phyloP scores from a whole-genome alignment of 140 eudicot genomes.

The Senecio squalidus region DNA sequence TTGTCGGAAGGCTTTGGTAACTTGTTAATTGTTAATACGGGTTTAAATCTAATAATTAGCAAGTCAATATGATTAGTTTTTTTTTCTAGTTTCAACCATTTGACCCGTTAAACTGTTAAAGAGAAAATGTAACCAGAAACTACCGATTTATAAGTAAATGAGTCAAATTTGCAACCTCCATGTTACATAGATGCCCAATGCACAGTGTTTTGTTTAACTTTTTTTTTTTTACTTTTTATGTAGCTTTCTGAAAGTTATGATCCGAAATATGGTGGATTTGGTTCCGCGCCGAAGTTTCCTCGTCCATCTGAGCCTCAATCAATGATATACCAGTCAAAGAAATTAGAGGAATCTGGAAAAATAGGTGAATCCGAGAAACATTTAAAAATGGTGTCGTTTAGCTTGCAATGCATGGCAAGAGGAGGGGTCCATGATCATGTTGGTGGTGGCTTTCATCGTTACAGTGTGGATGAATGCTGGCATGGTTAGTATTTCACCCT shows the following conservation, averaged over 20 bases:
- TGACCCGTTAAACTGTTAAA: not conserved
- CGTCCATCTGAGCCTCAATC: conserved; percentile 80
- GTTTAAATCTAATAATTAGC: no score
- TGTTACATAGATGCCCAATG: not conserved
- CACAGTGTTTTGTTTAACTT: not conserved
- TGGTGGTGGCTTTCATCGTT: conserved; percentile 94
- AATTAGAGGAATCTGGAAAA: conserved; percentile 46
- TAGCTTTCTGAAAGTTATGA: conserved; percentile 74
- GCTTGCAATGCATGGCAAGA: conserved; percentile 87
- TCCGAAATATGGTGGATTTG: conserved; percentile 75
- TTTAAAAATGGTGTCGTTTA: conserved; percentile 53
- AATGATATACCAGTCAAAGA: conserved; percentile 70
- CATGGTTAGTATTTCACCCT: conserved; percentile 53
- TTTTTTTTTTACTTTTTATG: conserved; percentile 1
- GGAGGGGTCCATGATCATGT: conserved; percentile 93
- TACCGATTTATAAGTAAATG: not conserved
- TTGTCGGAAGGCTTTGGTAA: not conserved
- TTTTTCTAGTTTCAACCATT: not conserved
- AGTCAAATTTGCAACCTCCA: not conserved
- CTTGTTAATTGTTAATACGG: not conserved
- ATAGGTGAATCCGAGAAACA: conserved; percentile 46
- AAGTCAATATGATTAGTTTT: no score
- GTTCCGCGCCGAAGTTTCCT: conserved; percentile 91
- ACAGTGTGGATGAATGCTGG: conserved; percentile 97
- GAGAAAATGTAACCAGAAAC: not conserved